Percentiles rank a stretch among this genome's conserved stretches.
phyloP scores from a whole-genome alignment of 441 rosid species.

The Euphorbia celastroides region DNA sequence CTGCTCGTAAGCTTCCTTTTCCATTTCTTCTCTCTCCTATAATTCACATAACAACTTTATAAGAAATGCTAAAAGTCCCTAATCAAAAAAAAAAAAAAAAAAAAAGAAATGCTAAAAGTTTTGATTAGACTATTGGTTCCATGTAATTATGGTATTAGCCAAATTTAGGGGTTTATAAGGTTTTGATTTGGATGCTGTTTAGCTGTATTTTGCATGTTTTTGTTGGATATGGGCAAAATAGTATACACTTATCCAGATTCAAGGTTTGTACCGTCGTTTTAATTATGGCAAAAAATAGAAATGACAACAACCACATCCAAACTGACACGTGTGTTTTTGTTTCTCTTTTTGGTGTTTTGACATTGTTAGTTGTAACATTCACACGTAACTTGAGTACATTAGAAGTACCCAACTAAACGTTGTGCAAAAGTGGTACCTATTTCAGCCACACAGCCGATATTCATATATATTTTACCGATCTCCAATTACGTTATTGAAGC shows the following conservation, averaged over 20 bases:
- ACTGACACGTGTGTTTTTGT: background rate
- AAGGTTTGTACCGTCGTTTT: background rate
- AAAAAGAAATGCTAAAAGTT: no score
- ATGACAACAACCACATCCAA: background rate
- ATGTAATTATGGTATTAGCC: background rate
- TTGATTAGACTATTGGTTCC: background rate
- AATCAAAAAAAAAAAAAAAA: no score
- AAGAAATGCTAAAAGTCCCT: background rate
- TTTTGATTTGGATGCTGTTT: background rate
- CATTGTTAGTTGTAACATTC: background rate
- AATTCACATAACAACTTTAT: conserved; percentile 8
- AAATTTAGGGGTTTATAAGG: no score
- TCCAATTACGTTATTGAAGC: no score
- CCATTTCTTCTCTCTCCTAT: conserved; percentile 72
- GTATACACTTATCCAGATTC: conserved; percentile 11
- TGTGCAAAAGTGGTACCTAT: conserved; percentile 1
- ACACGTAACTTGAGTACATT: background rate
- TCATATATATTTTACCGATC: no score
- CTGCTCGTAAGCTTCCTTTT: conserved; percentile 58
- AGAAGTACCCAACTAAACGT: no score
- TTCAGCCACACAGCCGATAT: background rate
- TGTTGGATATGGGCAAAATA: background rate
- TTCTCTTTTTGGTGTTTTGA: background rate
- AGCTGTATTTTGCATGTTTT: background rate
- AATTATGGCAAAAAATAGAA: background rate